These are phyloP conservation scores for Grigorovia humatica DNA, from an alignment of 805 yeast genomes.

Conservation along the genomic window DNA sequence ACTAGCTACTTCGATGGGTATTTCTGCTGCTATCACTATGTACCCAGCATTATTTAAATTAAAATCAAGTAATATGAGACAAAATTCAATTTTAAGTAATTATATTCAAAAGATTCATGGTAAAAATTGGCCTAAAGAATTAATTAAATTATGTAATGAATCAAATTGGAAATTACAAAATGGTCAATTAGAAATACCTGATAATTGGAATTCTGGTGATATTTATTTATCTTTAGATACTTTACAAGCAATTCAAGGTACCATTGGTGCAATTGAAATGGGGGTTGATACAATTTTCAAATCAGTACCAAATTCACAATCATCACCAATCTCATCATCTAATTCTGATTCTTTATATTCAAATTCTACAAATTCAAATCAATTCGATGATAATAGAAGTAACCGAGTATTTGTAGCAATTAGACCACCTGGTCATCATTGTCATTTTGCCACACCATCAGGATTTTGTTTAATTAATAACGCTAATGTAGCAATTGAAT, in stretches of 20 bases:
- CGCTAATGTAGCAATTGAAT: constrained; percentile 72
- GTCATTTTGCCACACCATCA: constrained; percentile 73
- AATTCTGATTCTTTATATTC: neutral
- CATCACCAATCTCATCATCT: neutral
- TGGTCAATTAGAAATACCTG: constrained; percentile 64
- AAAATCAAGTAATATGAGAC: constrained; percentile 30
- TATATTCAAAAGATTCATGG: constrained; percentile 71
- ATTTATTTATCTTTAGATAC: constrained; percentile 62
- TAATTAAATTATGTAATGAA: constrained; percentile 47
- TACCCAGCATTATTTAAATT: constrained; percentile 50
- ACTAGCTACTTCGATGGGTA: constrained; percentile 67
- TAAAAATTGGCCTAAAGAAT: constrained; percentile 52
- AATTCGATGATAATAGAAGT: constrained; percentile 26
- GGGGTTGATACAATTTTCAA: constrained; percentile 49
- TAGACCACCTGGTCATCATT: constrained; percentile 83
- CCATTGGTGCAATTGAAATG: constrained; percentile 62
- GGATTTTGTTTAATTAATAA: constrained; percentile 78
- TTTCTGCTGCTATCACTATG: constrained; percentile 63
- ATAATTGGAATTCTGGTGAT: constrained; percentile 75
- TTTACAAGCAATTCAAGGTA: constrained; percentile 63
- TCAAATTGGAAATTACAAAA: constrained; percentile 44
- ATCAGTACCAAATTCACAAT: neutral
- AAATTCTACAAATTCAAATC: constrained; percentile 1
- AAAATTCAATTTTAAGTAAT: constrained; percentile 40
- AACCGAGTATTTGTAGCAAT: constrained; percentile 54